A percentile compares a stretch with the other conserved stretches of the same genome.
Conservation (phyloP, 23 red algal species). For the Porphyridium purpureum region DNA sequence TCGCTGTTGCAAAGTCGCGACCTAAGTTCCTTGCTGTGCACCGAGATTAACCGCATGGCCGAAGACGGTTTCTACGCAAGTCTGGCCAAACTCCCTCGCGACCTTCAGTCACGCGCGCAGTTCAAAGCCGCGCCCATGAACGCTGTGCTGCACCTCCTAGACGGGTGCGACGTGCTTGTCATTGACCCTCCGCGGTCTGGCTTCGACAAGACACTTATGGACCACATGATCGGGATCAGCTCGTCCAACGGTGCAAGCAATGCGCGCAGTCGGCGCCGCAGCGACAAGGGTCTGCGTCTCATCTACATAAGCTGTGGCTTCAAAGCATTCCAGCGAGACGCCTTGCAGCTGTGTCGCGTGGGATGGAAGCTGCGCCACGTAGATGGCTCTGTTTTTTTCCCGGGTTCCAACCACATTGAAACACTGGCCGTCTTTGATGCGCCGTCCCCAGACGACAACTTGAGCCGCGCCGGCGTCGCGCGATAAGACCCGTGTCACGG, state of each 20-base stretch:
- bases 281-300: constrained; percentile 11
- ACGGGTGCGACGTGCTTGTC: constrained; percentile 26
- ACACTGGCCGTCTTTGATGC: constrained; percentile 20
- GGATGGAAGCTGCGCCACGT: constrained; percentile 4
- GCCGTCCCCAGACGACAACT: too few species aligned
- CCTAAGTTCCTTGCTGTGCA: constrained; percentile 13
- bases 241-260: background rate
- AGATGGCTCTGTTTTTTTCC: constrained; percentile 9
- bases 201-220: constrained; percentile 22
- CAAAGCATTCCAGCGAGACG: constrained; percentile 32
- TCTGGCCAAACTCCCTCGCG: background rate
- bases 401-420: constrained; percentile 15
- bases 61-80: constrained; percentile 25
- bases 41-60: constrained; percentile 28
- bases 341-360: constrained; percentile 2
- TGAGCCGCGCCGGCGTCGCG: too few species aligned
- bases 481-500: too few species aligned
- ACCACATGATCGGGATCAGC: constrained; percentile 4
- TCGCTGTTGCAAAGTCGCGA: constrained; percentile 12
- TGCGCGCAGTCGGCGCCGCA: background rate
- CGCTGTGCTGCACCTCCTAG: constrained; percentile 22
- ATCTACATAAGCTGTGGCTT: constrained; percentile 68
- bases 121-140: constrained; percentile 28
- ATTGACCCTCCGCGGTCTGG: constrained; percentile 67
- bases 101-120: constrained; percentile 1